Percentiles rank a stretch among this genome's conserved stretches.
Conservation (phyloP, 306 rosid genomes). For the Astragalus glycyphyllos region DNA sequence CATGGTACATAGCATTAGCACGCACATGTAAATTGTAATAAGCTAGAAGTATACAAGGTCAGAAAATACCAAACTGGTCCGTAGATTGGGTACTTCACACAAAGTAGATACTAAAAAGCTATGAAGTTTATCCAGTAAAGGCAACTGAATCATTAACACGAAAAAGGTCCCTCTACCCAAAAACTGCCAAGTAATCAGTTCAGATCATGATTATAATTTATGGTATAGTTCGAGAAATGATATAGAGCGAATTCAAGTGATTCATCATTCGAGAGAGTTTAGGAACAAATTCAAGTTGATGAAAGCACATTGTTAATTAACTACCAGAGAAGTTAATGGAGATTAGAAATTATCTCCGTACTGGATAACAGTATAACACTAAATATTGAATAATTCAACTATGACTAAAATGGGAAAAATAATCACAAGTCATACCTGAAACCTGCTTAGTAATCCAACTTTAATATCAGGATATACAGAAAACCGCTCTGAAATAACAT, state of each 20-base stretch:
- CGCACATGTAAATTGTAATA: constrained; percentile 5
- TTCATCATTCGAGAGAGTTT: constrained; percentile 13
- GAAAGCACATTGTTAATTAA: background rate
- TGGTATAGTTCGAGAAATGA: constrained; percentile 25
- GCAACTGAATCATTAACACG: background rate
- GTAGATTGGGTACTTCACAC: background rate
- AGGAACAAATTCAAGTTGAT: constrained; percentile 10
- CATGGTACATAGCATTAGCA: background rate
- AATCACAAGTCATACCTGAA: constrained; percentile 69
- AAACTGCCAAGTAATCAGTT: constrained; percentile 18
- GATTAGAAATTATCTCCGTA: background rate
- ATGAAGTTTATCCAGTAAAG: constrained; percentile 32
- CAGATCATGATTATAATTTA: constrained; percentile 9
- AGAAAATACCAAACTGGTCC: constrained; percentile 20
- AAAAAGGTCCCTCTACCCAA: constrained; percentile 4
- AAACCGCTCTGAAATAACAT: constrained; percentile 83
- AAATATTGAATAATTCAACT: constrained; percentile 24
- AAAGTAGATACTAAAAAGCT: constrained; percentile 9
- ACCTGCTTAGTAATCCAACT: constrained; percentile 89
- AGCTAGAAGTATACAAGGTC: background rate
- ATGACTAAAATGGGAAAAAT: constrained; percentile 24
- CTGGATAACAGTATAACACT: constrained; percentile 10
- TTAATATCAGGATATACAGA: constrained; percentile 66
- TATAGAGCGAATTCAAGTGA: constrained; percentile 14
- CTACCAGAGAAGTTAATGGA: no score